Evolutionary conservation across 352 stramenopile species (phyloP), one percentile per base, ranked within the genome.

Genomic region (Blastocystis sp.): DNA sequence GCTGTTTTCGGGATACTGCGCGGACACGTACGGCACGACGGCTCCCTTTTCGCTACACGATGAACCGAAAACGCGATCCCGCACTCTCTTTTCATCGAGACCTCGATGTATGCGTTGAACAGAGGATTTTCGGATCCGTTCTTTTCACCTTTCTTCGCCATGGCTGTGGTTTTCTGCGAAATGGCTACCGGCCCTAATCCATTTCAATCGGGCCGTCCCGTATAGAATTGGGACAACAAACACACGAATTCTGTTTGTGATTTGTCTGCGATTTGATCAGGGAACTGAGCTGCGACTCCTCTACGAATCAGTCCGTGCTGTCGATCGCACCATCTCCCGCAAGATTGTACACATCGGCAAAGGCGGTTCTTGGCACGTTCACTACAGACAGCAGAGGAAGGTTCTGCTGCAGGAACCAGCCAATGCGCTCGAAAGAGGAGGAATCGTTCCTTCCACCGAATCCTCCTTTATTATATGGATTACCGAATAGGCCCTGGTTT

Each of bases 41-140:
- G 74, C 54, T 59, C 74, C 74, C 54, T 84, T 84, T 1, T 43
- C 59, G 61, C 74, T 84, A 84, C 28, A 3, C 17, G 21, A 57
- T 84, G 7, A 84, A 19, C 69, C 24, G 40, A 43, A 60, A 21
- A 45, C 7, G 19, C 19, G 3, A 45, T 0, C 28, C 19, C 24
- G 60, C 57, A 84, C 74, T 84, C 60, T 45, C 43, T 84, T 28
- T 84, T 84, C 74, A 84, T 84, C 34, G 74, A 84, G 69, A 84
- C 52, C 74, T 84, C 74, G 28, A 84, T 64, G 34, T 84, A 84
- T 48, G 74, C 74, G 24, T 52, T 68, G 57, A 84, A 84, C 11
- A 84, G 34, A 54, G 42, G 40, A 54, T 70, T 84, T 52, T 69
- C 74, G 24, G 57, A 57, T 7, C 34, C 43, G n/a, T 28, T 59